Evolutionary conservation across 2,329 filamentous ascomycete species (phyloP), one percentile per base, ranked within the genome.

Genomic region (Thermomyces lanuginosus): DNA sequence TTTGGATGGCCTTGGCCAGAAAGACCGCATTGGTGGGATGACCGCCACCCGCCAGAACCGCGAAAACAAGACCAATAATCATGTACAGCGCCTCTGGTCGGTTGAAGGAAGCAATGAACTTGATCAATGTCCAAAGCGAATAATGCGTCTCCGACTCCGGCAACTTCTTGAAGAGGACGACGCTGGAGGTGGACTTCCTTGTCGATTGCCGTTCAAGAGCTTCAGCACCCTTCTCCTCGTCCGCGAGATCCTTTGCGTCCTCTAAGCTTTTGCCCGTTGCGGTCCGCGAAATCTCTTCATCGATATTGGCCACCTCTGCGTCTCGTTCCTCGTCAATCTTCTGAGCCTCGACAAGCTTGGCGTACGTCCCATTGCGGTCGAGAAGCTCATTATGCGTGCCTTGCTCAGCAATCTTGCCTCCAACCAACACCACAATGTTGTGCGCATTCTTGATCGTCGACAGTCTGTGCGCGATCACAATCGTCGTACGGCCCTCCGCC

Each of bases 361-460:
- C 77, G 52, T 95, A 98, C 6, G 83, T 76, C 11, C 70, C 73
- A 36, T 69, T 58, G 33, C 54, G 63, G 38, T 73, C 69, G 2
- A 95, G 60, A 7, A 98, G 64, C 8, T 77, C 65, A 32, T 86
- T 70, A 48, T 95, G 89, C 0, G 71, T 84, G 27, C 89, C 89
- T 52, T 93, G 83, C 53, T 98, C 89, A 8, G 92, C 65, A 33
- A 98, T 91, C n/a, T 64, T 60, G 8, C 89, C 89, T 34, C 73
- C 57, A 4, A 73, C 67, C 75, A 98, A 86, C 36, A 93, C 86
- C 8, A 95, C 80, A 39, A 98, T 98, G 44, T 92, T 93, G 52
- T 95, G 78, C 0, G 86, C 86, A 36, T 83, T 75, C 52, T 74
- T 83, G 58, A 98, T 92, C 4, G 89, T 98, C 1, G 83, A 92